Conservation (phyloP, 1,284 basidiomycete species). For the Tetrapyrgos nigripes region DNA sequence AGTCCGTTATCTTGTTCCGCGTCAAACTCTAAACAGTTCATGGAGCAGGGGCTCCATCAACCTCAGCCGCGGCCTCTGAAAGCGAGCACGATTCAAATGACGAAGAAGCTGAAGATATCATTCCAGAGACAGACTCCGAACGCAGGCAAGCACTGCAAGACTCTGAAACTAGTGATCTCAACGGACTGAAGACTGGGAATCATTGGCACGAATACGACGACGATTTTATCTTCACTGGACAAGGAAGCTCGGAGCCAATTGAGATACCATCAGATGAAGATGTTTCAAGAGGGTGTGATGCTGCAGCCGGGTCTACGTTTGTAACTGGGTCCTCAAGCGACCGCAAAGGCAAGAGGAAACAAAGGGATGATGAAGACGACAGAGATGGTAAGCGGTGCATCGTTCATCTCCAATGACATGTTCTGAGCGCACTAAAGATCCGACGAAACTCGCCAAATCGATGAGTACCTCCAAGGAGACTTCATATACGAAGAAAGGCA, state of each 20-base stretch:
- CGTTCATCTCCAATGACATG: conserved; percentile 11
- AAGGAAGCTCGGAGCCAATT: conserved; percentile 17
- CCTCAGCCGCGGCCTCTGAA: conserved; percentile 22
- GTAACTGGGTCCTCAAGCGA: conserved; percentile 8
- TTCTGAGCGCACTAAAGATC: conserved; percentile 10
- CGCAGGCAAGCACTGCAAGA: conserved; percentile 54
- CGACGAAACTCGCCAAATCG: background rate
- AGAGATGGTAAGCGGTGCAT: conserved; percentile 18
- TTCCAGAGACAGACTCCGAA: conserved; percentile 63
- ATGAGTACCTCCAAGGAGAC: conserved; percentile 7
- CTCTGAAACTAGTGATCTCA: conserved; percentile 45
- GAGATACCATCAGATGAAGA: conserved; percentile 27
- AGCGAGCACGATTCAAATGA: conserved; percentile 33
- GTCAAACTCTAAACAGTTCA: background rate
- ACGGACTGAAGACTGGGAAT: conserved; percentile 36
- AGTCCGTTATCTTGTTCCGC: background rate
- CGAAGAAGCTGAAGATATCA: conserved; percentile 43
- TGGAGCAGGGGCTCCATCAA: background rate
- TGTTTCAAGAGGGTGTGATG: conserved; percentile 28
- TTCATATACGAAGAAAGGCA: conserved; percentile 11
- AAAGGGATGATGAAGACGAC: conserved; percentile 13
- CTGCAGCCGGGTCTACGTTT: conserved; percentile 39
- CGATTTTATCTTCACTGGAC: conserved; percentile 51
- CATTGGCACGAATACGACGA: conserved; percentile 51
- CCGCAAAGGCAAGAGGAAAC: conserved; percentile 9